Conservation (phyloP, 2,329 filamentous ascomycete genomes). For the Xylaria digitata region DNA sequence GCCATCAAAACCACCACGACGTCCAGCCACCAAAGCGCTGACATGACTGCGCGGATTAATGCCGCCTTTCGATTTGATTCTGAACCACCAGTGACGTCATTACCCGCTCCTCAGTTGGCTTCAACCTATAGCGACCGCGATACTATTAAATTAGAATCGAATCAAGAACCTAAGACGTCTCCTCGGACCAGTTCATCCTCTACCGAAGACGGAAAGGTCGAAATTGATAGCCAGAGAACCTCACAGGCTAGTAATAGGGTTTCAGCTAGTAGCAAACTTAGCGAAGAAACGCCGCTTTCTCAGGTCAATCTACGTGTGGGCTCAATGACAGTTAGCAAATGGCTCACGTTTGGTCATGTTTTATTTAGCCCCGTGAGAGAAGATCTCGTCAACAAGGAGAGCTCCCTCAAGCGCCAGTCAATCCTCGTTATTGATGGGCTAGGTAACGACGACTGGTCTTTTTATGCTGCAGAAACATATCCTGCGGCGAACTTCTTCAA, state of each 20-base stretch:
- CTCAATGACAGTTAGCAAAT: constrained; percentile 87
- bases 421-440: constrained; percentile 85
- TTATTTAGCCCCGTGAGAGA: constrained; percentile 83
- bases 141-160: constrained; percentile 43
- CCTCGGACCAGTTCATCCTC: constrained; percentile 50
- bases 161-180: constrained; percentile 35
- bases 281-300: constrained; percentile 71
- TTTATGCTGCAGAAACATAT: constrained; percentile 85
- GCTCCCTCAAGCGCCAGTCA: constrained; percentile 66
- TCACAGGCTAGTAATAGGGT: constrained; percentile 54
- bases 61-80: constrained; percentile 58
- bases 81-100: constrained; percentile 57
- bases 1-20: constrained; percentile 52
- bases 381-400: constrained; percentile 68
- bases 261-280: constrained; percentile 60
- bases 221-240: constrained; percentile 48
- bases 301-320: constrained; percentile 82
- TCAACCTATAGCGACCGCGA: constrained; percentile 56
- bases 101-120: constrained; percentile 58
- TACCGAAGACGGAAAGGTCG: constrained; percentile 42
- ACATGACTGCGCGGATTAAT: constrained; percentile 65
- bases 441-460: constrained; percentile 90
- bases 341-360: constrained; percentile 86
- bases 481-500: constrained; percentile 81
- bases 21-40: constrained; percentile 66